Percentiles rank a stretch among this genome's conserved stretches.
phyloP scores from a whole-genome alignment of 495 filamentous ascomycete genomes.

The Parathielavia hyrcaniae region DNA sequence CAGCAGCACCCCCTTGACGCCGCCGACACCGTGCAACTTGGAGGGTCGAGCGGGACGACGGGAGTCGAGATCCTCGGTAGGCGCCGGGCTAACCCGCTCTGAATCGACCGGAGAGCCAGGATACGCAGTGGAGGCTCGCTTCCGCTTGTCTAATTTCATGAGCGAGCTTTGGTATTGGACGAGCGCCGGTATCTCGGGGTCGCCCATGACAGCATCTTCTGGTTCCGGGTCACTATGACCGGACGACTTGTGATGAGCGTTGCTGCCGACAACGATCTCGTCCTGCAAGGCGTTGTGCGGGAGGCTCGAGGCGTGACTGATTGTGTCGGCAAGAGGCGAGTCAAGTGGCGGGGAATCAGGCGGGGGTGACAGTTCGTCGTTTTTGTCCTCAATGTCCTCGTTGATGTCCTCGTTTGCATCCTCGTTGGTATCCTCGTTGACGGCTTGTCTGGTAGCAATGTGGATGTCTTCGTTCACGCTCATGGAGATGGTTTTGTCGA shows the following conservation, averaged over 20 bases:
- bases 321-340: conserved; percentile 20
- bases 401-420: not conserved
- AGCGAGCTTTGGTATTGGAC: conserved; percentile 36
- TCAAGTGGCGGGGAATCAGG: conserved; percentile 25
- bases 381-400: conserved; percentile 9
- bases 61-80: conserved; percentile 22
- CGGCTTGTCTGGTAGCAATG: not conserved
- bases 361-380: conserved; percentile 27
- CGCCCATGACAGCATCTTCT: conserved; percentile 37
- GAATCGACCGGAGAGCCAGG: conserved; percentile 37
- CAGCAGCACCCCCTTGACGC: conserved; percentile 41
- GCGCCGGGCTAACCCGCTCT: conserved; percentile 24
- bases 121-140: conserved; percentile 39
- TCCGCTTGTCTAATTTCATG: too few species aligned
- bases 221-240: conserved; percentile 25
- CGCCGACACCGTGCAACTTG: conserved; percentile 29
- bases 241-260: conserved; percentile 31
- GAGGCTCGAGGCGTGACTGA: conserved; percentile 30
- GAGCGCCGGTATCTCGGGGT: conserved; percentile 31
- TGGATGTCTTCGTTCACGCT: not conserved
- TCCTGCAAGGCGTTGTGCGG: conserved; percentile 36
- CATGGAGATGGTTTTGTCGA: not conserved
- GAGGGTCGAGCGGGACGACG: conserved; percentile 19
- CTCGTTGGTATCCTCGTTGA: conserved; percentile 11
- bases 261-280: conserved; percentile 44